Percentiles rank a stretch among this genome's conserved stretches.
Evolutionary conservation across 2,329 filamentous ascomycete species (phyloP).

Genomic region (Colletotrichum shisoi): DNA sequence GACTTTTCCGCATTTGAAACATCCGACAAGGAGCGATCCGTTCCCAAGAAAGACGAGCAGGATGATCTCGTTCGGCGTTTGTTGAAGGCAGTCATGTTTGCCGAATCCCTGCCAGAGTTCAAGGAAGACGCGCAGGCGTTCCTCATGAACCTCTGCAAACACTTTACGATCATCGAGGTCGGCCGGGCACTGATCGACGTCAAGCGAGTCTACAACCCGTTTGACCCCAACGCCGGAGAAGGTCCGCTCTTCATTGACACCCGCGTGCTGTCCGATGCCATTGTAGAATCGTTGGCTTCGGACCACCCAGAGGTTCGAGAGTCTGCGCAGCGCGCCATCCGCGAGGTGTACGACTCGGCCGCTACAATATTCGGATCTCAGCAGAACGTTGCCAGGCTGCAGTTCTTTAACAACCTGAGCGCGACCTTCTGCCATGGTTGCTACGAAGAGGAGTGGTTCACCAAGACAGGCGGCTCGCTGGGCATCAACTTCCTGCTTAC

Average conservation of each 20-base stretch:
- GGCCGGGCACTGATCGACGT: constrained; percentile 82
- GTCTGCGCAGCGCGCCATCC: constrained; percentile 79
- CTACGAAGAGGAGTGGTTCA: constrained; percentile 98
- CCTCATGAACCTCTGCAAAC: constrained; percentile 81
- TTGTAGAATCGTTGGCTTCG: constrained; percentile 88
- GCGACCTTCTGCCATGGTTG: constrained; percentile 92
- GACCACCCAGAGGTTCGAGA: constrained; percentile 82
- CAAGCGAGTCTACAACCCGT: constrained; percentile 78
- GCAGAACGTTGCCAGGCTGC: constrained; percentile 74
- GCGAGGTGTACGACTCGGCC: constrained; percentile 78
- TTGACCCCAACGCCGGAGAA: constrained; percentile 86
- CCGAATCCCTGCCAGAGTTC: constrained; percentile 82
- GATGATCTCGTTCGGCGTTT: constrained; percentile 84
- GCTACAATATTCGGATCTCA: constrained; percentile 80
- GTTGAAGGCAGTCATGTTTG: constrained; percentile 86
- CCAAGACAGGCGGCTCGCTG: constrained; percentile 89
- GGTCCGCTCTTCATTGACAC: constrained; percentile 87
- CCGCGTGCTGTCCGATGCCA: constrained; percentile 84
- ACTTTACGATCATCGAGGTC: constrained; percentile 90
- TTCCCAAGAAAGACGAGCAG: constrained; percentile 85
- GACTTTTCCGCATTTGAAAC: constrained; percentile 75
- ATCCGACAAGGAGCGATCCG: constrained; percentile 81
- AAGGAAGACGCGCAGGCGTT: constrained; percentile 78
- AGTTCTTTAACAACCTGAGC: constrained; percentile 84
- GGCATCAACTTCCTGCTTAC: constrained; percentile 90